Conservation (phyloP, 2,329 filamentous ascomycete species). For the Cladophialophora exuberans region DNA sequence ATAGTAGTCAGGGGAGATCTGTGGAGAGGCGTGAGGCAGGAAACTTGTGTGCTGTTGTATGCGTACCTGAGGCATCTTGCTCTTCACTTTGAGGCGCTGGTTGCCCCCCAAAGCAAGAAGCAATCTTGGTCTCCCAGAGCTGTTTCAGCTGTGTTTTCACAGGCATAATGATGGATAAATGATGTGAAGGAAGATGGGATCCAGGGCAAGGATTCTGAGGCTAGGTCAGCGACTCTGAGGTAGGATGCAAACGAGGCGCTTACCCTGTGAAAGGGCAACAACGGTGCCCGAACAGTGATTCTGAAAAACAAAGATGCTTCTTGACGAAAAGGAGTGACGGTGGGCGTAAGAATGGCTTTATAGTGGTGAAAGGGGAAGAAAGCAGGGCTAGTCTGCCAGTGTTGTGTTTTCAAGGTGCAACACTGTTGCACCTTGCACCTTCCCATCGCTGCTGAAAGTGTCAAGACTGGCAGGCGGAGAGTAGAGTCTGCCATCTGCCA, state of each 20-base stretch:
- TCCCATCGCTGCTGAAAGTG: too few relatives aligned
- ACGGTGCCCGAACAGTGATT: background rate
- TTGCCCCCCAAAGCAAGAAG: background rate
- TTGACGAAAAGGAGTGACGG: background rate
- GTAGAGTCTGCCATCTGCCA: background rate
- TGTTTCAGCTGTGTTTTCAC: conserved; percentile 8
- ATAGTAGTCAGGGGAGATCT: background rate
- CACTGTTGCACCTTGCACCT: too few relatives aligned
- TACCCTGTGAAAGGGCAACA: background rate
- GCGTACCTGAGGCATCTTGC: background rate
- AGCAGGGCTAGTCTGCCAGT: too few relatives aligned
- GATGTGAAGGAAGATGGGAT: background rate
- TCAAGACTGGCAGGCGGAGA: too few relatives aligned
- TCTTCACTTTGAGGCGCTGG: background rate
- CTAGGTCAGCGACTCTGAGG: background rate
- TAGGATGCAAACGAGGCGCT: too few relatives aligned
- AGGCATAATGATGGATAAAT: conserved; percentile 4
- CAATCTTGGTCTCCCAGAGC: background rate
- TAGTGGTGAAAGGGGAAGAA: too few relatives aligned
- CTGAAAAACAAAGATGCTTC: background rate
- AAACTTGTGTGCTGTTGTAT: conserved; percentile 1
- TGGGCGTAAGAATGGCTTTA: background rate
- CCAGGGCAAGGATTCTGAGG: background rate
- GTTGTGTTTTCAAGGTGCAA: too few relatives aligned
- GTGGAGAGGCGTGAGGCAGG: background rate